Evolutionary conservation across 1,284 basidiomycete species (phyloP), one percentile per base, ranked within the genome.

Genomic region (Ceratobasidium sp.): DNA sequence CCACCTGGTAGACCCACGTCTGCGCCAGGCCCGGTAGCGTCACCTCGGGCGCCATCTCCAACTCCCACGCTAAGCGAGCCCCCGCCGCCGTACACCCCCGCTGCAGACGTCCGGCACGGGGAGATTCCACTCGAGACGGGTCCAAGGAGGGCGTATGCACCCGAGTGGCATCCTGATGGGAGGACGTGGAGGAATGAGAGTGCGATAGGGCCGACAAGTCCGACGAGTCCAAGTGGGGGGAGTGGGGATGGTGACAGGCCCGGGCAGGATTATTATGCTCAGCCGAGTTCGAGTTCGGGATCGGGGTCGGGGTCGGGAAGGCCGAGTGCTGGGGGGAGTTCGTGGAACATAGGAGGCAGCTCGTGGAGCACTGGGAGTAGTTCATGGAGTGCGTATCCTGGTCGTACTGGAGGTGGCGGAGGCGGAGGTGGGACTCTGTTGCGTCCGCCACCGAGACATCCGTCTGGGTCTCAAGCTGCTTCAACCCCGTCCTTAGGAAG

Each of bases 71-170:
- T 42, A 42, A 42, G 5, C 44, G 90, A 91, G 23, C 85, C 87
- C 3, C 93, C 92, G 0, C 92, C 93, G 0, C 90, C 91, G 0
- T 94, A 94, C 81, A 91, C 92, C 0, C 86, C 89, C 0, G 81
- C 87, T 3, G 88, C 92, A 0, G 88, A 91, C 75, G 70, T 86
- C 15, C 81, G 83, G 70, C 85, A 87, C 2, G 92, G 91, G 12
- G 93, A 94, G 82, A 84, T 86, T 2, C 89, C 91, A 0, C 80
- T 93, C 4, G 89, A 92, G 79, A 84, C 88, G 40, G 92, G 92
- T 0, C 92, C 93, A 0, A 80, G 84, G 12, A 83, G 91, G 18
- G 91, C 92, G 0, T 93, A 49, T 28, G 64, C 64, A 10, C 64
- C 64, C 12, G 64, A 67, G 15, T 67, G 64, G 64, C 44, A 49